These are phyloP conservation scores for Diophrys appendiculata DNA, from an alignment of 73 alveolate genomes.

Conservation along the genomic window DNA sequence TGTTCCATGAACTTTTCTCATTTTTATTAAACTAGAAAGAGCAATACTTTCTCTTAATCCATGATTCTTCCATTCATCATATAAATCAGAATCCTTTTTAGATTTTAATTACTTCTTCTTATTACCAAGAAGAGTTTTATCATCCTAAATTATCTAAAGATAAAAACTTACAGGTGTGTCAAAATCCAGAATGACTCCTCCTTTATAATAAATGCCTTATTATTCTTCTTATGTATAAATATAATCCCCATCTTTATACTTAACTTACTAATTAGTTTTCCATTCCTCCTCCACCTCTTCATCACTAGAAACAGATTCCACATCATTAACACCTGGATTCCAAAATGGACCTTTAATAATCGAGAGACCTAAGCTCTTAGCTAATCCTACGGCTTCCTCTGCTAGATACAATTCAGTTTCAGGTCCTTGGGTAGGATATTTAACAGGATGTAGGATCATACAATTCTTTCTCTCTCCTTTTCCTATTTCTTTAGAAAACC, in stretches of 20 bases:
- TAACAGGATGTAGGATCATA: conserved; percentile 49
- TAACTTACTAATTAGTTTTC: conserved; percentile 27
- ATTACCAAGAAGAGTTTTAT: too few relatives aligned
- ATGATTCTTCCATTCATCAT: conserved; percentile 79
- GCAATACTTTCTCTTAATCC: conserved; percentile 71
- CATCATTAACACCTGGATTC: conserved; percentile 39
- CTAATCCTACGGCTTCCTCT: conserved; percentile 94
- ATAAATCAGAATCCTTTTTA: conserved; percentile 57
- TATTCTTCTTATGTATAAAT: conserved; percentile 53
- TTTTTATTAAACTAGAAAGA: conserved; percentile 66
- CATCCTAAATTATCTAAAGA: neutral
- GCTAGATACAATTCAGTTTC: conserved; percentile 79
- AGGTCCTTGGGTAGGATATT: conserved; percentile 72
- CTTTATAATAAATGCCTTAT: conserved; percentile 64
- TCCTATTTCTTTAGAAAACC: too few relatives aligned
- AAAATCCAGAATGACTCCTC: conserved; percentile 52
- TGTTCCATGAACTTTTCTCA: conserved; percentile 59
- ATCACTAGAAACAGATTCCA: conserved; percentile 10
- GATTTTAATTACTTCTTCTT: too few relatives aligned
- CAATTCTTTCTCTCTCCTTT: too few relatives aligned
- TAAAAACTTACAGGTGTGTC: conserved; percentile 1
- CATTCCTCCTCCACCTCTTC: conserved; percentile 28
- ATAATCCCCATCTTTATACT: conserved; percentile 68
- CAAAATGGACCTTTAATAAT: conserved; percentile 64
- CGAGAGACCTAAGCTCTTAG: conserved; percentile 75